Conservation (phyloP, 345 rosid species). For the Combretum micranthum region DNA sequence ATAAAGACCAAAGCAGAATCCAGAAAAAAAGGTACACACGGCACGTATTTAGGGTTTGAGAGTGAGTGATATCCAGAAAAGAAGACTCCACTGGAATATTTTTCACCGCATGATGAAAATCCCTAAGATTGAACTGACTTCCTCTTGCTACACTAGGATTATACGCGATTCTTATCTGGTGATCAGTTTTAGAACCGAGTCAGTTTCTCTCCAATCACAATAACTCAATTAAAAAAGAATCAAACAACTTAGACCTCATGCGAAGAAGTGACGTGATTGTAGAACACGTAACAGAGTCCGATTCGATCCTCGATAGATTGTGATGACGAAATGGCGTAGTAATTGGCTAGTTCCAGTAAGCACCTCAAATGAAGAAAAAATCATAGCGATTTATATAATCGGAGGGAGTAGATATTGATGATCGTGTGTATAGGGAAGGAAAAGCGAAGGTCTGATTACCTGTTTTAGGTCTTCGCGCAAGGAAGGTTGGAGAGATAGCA, state of each 20-base stretch:
- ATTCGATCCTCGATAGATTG: constrained; percentile 47
- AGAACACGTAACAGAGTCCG: constrained; percentile 55
- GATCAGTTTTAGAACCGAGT: constrained; percentile 3
- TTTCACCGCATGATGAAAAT: constrained; percentile 76
- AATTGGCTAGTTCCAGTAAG: constrained; percentile 65
- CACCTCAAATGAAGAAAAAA: constrained; percentile 23
- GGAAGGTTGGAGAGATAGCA: constrained; percentile 53
- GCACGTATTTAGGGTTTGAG: constrained; percentile 31
- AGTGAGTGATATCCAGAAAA: constrained; percentile 46
- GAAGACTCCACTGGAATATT: constrained; percentile 55
- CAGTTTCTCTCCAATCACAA: background rate
- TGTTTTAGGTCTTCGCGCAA: constrained; percentile 57
- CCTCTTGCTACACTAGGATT: constrained; percentile 36
- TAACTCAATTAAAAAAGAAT: background rate
- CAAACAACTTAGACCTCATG: constrained; percentile 39
- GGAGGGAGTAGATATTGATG: constrained; percentile 11
- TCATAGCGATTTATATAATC: background rate
- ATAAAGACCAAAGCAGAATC: background rate
- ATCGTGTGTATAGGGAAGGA: background rate
- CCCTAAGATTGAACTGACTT: constrained; percentile 46
- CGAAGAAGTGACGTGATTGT: constrained; percentile 39
- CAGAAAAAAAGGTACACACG: constrained; percentile 22
- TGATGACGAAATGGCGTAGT: constrained; percentile 41
- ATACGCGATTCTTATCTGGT: constrained; percentile 61
- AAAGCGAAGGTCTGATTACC: constrained; percentile 21